Evolutionary conservation across 129 eudicot species (phyloP).

Genomic region (Silybum marianum): DNA sequence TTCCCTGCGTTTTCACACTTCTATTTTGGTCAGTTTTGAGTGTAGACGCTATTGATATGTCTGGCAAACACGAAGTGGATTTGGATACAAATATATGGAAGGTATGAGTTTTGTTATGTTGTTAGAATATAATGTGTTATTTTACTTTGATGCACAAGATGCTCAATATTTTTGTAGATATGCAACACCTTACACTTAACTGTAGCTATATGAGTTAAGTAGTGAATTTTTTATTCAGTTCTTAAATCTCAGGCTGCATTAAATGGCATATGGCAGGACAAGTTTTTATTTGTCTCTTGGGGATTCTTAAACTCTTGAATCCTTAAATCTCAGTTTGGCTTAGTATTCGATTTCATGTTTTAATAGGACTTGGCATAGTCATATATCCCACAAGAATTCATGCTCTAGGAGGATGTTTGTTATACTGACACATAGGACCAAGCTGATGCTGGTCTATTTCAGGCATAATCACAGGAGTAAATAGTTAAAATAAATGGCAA

Average conservation of each 20-base stretch:
- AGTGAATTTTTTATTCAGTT: slow-evolving; percentile 3
- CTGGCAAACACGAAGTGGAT: slow-evolving; percentile 99
- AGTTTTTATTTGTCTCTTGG: neutral
- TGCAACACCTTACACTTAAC: neutral
- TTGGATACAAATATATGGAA: slow-evolving; percentile 99
- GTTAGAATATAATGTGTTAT: neutral
- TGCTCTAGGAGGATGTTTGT: too few species aligned
- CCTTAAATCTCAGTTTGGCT: neutral
- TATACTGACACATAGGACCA: too few species aligned
- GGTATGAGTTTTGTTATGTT: slow-evolving; percentile 45
- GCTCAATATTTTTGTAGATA: neutral
- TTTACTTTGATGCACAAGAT: neutral
- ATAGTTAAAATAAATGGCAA: too few species aligned
- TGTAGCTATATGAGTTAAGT: slow-evolving; percentile 7
- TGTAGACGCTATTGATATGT: slow-evolving; percentile 99
- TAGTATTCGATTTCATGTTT: neutral
- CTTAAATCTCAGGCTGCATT: neutral
- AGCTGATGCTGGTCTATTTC: too few species aligned
- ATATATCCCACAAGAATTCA: neutral
- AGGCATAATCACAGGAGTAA: too few species aligned
- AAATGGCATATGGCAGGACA: neutral
- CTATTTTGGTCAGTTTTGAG: slow-evolving; percentile 69
- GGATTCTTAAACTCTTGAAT: neutral
- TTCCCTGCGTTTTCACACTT: neutral
- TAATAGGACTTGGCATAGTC: neutral